Evolutionary conservation across 768 basidiomycete genomes (phyloP).

Genomic region (Psilocybe sp.): DNA sequence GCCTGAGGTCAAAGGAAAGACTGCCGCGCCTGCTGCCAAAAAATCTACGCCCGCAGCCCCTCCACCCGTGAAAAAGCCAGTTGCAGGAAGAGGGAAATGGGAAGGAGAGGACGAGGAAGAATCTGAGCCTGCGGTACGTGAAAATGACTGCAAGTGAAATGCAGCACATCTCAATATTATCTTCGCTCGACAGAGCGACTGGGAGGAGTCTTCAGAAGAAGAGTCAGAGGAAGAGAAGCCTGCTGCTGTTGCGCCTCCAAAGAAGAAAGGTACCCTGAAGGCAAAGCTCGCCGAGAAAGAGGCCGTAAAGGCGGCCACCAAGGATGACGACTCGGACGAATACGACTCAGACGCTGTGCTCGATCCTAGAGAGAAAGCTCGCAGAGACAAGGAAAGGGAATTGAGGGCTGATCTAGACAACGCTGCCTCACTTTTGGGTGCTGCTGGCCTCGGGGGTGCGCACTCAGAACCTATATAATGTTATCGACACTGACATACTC

Average conservation of each 20-base stretch:
- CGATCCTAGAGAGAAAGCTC: slow-evolving; percentile 76
- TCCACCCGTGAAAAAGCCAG: slow-evolving; percentile 17
- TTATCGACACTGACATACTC: neutral
- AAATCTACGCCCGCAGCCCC: slow-evolving; percentile 17
- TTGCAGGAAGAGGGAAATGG: slow-evolving; percentile 62
- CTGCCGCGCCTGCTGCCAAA: slow-evolving; percentile 17
- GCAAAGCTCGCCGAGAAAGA: slow-evolving; percentile 92
- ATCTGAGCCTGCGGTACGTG: slow-evolving; percentile 70
- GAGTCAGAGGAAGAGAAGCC: slow-evolving; percentile 66
- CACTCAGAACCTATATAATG: neutral
- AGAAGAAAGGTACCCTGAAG: slow-evolving; percentile 93
- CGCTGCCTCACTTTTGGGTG: slow-evolving; percentile 79
- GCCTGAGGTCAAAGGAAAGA: slow-evolving; percentile 21
- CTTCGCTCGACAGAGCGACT: slow-evolving; percentile 71
- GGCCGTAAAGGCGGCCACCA: slow-evolving; percentile 58
- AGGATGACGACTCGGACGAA: slow-evolving; percentile 43
- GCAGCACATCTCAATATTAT: slow-evolving; percentile 8
- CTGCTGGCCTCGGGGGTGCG: slow-evolving; percentile 62
- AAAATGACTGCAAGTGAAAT: neutral
- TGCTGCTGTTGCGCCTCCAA: slow-evolving; percentile 61
- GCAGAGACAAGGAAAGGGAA: slow-evolving; percentile 76
- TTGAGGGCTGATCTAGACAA: slow-evolving; percentile 85
- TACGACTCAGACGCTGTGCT: slow-evolving; percentile 74
- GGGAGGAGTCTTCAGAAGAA: slow-evolving; percentile 59
- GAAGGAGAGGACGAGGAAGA: slow-evolving; percentile 91